These are phyloP conservation scores for Fomitopsis schrenkii DNA, from an alignment of 1,284 basidiomycete genomes.

Conservation along the genomic window DNA sequence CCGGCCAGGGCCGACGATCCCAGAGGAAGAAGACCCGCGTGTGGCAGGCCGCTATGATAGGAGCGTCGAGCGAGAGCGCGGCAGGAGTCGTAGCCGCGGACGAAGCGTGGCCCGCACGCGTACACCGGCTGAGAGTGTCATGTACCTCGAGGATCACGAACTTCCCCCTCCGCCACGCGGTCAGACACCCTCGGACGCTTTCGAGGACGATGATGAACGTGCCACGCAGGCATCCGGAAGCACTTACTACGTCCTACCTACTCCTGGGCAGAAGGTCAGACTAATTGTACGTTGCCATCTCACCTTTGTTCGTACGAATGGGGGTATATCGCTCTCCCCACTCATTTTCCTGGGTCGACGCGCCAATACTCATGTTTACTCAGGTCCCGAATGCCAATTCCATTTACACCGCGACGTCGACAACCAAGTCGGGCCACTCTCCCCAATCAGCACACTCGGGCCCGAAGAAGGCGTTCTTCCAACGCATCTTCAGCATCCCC, in stretches of 20 bases:
- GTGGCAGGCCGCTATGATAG: not conserved
- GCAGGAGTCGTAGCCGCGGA: constrained; percentile 12
- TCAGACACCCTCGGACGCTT: constrained; percentile 15
- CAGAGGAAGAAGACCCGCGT: constrained; percentile 7
- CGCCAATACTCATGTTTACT: constrained; percentile 5
- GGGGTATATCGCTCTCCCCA: not conserved
- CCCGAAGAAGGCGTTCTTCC: constrained; percentile 27
- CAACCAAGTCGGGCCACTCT: constrained; percentile 20
- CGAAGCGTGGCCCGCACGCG: constrained; percentile 1
- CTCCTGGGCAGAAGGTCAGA: constrained; percentile 63
- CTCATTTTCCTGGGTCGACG: not conserved
- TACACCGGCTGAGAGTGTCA: not conserved
- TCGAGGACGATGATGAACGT: constrained; percentile 31
- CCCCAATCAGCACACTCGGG: constrained; percentile 16
- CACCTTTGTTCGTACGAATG: not conserved
- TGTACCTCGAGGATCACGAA: not conserved
- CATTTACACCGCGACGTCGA: constrained; percentile 20
- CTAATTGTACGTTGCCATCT: constrained; percentile 53
- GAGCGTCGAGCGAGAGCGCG: constrained; percentile 1
- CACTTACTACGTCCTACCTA: constrained; percentile 69
- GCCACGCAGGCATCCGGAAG: constrained; percentile 53
- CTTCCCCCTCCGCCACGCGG: constrained; percentile 8
- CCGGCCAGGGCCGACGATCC: constrained; percentile 3
- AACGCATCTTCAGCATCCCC: constrained; percentile 27
- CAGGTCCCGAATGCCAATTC: constrained; percentile 27